Conservation (phyloP, 208 protist genomes). For the Porcisia deanei region DNA sequence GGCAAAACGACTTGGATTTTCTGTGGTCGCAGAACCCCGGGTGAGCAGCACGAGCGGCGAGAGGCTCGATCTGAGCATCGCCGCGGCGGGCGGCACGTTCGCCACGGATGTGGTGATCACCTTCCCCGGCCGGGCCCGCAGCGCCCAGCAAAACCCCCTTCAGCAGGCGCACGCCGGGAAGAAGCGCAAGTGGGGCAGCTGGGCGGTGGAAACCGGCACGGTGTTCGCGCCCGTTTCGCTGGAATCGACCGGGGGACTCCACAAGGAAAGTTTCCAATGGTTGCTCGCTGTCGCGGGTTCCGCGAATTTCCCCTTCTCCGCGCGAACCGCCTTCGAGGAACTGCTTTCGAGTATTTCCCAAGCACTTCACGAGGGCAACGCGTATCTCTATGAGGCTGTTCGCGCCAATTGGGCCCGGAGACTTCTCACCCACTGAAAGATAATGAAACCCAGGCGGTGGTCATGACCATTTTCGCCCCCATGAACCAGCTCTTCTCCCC, state of each 20-base stretch:
- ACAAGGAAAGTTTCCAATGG: slow-evolving; percentile 27
- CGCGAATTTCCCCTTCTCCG: slow-evolving; percentile 19
- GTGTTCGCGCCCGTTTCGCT: slow-evolving; percentile 31
- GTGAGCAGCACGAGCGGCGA: slow-evolving; percentile 9
- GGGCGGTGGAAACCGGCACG: slow-evolving; percentile 14
- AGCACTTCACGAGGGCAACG: background rate
- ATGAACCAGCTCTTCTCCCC: no score
- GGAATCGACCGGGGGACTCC: slow-evolving; percentile 28
- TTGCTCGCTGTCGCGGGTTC: slow-evolving; percentile 10
- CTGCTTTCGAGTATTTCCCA: slow-evolving; percentile 1
- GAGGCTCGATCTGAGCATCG: slow-evolving; percentile 28
- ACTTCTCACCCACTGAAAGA: background rate
- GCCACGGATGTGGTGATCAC: slow-evolving; percentile 34
- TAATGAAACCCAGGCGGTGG: background rate
- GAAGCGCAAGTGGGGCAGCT: slow-evolving; percentile 24
- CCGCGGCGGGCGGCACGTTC: slow-evolving; percentile 7
- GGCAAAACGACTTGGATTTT: slow-evolving; percentile 21
- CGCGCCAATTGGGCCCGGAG: background rate
- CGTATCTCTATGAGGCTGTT: background rate
- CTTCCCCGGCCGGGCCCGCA: slow-evolving; percentile 19
- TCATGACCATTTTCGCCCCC: background rate
- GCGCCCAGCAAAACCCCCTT: slow-evolving; percentile 5
- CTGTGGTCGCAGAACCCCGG: slow-evolving; percentile 13
- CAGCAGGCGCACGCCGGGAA: slow-evolving; percentile 12
- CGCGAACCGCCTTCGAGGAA: slow-evolving; percentile 15